Evolutionary conservation across 495 filamentous ascomycete genomes (phyloP).

Genomic region (Durotheca rogersii): DNA sequence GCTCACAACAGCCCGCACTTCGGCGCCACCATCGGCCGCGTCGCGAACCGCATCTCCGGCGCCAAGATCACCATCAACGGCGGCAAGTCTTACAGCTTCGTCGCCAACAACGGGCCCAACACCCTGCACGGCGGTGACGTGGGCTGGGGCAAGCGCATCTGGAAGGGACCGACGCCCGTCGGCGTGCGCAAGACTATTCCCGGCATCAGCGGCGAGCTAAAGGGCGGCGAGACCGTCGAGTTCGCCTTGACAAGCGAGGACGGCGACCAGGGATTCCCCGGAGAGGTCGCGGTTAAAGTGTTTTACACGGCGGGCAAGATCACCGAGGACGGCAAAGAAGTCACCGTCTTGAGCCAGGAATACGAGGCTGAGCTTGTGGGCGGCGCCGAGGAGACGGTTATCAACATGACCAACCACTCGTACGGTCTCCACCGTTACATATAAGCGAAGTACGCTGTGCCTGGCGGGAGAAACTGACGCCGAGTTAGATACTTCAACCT

Average conservation of each 20-base stretch:
- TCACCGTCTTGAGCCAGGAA: slow-evolving; percentile 72
- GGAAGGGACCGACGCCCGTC: slow-evolving; percentile 70
- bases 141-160: slow-evolving; percentile 85
- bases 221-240: slow-evolving; percentile 72
- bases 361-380: slow-evolving; percentile 83
- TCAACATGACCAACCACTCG: slow-evolving; percentile 96
- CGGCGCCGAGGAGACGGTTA: slow-evolving; percentile 77
- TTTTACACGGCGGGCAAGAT: slow-evolving; percentile 77
- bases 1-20: slow-evolving; percentile 75
- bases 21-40: slow-evolving; percentile 89
- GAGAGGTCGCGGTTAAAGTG: slow-evolving; percentile 73
- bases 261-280: slow-evolving; percentile 84
- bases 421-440: slow-evolving; percentile 45
- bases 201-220: slow-evolving; percentile 51
- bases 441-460: background rate
- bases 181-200: slow-evolving; percentile 43
- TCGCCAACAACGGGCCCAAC: slow-evolving; percentile 75
- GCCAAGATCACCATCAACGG: slow-evolving; percentile 77
- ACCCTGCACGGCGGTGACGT: slow-evolving; percentile 75
- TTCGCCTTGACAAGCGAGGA: slow-evolving; percentile 73
- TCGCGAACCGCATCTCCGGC: slow-evolving; percentile 80
- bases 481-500: slow-evolving; percentile 89
- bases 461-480: background rate
- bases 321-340: slow-evolving; percentile 56
- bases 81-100: slow-evolving; percentile 62